Conservation (phyloP, 2,329 filamentous ascomycete species). For the Bipolaris sorokiniana region DNA sequence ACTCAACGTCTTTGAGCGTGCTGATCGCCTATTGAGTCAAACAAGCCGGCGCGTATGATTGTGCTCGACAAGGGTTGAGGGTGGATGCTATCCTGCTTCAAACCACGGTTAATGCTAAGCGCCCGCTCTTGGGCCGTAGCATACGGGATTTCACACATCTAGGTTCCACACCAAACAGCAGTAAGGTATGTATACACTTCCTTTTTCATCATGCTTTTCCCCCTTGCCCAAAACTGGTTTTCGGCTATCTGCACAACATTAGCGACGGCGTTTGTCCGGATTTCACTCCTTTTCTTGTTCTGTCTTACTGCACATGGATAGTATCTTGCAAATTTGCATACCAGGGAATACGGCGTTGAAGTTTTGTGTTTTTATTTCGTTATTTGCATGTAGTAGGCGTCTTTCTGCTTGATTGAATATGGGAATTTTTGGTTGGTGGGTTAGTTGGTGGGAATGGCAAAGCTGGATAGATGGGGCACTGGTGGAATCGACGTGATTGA, state of each 20-base stretch:
- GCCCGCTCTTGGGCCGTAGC: neutral
- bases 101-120: neutral
- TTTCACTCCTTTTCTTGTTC: conserved; percentile 14
- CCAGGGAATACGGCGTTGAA: conserved; percentile 5
- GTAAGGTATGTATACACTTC: neutral
- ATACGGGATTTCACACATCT: neutral
- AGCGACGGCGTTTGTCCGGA: conserved; percentile 20
- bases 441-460: neutral
- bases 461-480: neutral
- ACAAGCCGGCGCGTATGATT: conserved; percentile 38
- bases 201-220: neutral
- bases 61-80: neutral
- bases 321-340: conserved; percentile 12
- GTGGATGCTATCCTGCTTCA: neutral
- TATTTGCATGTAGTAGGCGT: conserved; percentile 8
- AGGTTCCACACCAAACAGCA: neutral
- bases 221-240: neutral
- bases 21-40: conserved; percentile 42
- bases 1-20: conserved; percentile 46
- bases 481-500: neutral
- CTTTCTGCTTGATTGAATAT: neutral
- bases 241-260: conserved; percentile 9
- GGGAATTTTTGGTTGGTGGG: neutral
- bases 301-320: neutral
- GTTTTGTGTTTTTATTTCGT: neutral